Evolutionary conservation across 371 early-diverging fungal species (phyloP), one percentile per base, ranked within the genome.

Genomic region (Blakeslea trispora): DNA sequence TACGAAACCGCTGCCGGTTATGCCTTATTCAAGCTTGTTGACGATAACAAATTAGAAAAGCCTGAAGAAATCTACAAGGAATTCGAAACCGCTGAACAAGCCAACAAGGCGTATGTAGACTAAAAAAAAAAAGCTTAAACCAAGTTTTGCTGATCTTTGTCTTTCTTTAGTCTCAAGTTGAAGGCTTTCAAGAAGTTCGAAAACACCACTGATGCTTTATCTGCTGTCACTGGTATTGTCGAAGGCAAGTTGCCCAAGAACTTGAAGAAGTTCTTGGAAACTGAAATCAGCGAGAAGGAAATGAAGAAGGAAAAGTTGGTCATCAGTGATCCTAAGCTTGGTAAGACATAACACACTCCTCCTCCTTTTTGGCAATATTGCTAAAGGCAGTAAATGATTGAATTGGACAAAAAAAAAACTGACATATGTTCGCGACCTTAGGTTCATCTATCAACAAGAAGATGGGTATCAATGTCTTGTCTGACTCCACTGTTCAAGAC

Each of bases 121-220:
- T 42, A 28, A 19, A 14, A 47, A 40, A 44, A 52, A 51, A 14
- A 44, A 52, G 21, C 21, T 32, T 32, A 19, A 13, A n/a, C 17
- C 35, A 53, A 45, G 23, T 42, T 44, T 18, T 40, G n/a, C 17
- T 45, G 37, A 46, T 59, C 59, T 17, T 21, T 31, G 10, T 23
- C 18, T 49, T 22, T 45, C 24, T 17, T 15, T 62, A 91, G 91
- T 55, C 82, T 96, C 51, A 96, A 96, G 85, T 84, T 98, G 58
- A 83, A 93, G 72, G 93, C 94, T 53, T 95, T 96, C 81, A 85
- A 90, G 63, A 96, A 95, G 79, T 99, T 97, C 69, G 95, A 94
- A 70, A 95, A 95, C 85, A 97, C 96, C 40, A 91, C 91, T 53
- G 96, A 96, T 66, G 97, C 97, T 22, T 82, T 99, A 71, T 84